Percentiles rank a stretch among this genome's conserved stretches.
Conservation (phyloP, 805 yeast genomes). For the Jamesozyma gamospora region DNA sequence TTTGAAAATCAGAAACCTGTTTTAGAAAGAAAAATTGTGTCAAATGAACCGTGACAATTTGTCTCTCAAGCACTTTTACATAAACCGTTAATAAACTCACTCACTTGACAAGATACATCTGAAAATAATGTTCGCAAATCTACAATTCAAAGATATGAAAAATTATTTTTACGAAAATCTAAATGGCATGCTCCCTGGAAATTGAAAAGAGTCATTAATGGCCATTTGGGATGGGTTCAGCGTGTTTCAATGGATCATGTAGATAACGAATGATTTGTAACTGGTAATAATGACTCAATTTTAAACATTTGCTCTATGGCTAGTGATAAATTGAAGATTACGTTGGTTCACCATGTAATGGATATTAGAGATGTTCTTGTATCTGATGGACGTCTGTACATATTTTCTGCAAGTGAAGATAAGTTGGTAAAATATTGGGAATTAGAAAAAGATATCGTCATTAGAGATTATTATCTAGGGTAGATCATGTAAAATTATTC, state of each 20-base stretch:
- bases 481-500: conserved; percentile 98
- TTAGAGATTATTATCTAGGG: conserved; percentile 85
- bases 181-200: conserved; percentile 60
- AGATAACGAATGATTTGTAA: conserved; percentile 79
- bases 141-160: conserved; percentile 18
- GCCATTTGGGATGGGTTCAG: conserved; percentile 91
- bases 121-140: conserved; percentile 4
- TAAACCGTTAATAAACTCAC: not conserved
- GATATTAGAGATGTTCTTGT: conserved; percentile 71
- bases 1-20: conserved; percentile 14
- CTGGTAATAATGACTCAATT: conserved; percentile 83
- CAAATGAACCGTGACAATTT: too few relatives aligned
- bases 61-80: not conserved
- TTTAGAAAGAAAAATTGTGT: not conserved
- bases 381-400: conserved; percentile 70
- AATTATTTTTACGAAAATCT: conserved; percentile 18
- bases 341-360: conserved; percentile 88
- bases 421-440: conserved; percentile 94
- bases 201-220: conserved; percentile 62
- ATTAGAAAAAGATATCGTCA: conserved; percentile 69
- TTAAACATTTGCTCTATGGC: conserved; percentile 90
- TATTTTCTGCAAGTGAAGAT: conserved; percentile 90
- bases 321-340: conserved; percentile 53
- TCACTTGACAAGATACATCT: too few relatives aligned
- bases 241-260: conserved; percentile 70